Evolutionary conservation across 768 basidiomycete species (phyloP), one percentile per base, ranked within the genome.

Genomic region (Lactifluus hygrophoroides): DNA sequence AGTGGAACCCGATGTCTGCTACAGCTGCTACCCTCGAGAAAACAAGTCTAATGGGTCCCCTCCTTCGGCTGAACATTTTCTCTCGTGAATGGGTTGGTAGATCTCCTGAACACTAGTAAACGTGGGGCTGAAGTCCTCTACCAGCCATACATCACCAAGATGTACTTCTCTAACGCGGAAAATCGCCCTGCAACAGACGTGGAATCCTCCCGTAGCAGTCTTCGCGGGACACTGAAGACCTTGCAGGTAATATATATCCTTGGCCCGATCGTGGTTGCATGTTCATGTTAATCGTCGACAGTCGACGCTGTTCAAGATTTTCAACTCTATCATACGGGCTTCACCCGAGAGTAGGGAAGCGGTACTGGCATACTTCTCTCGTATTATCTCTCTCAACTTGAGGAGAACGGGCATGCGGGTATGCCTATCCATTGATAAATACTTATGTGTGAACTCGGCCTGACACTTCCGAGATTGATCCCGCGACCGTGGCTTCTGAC

Each of bases 341-440:
- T 88, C 87, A 0, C 72, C 90, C 0, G 82, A 83, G 49, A 76
- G 88, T 0, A 78, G 91, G 54, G 94, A 96, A 71, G 85, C 82
- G 3, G 87, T 94, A 7, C 71, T 99, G 42, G 77, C 82, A 56
- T 94, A 88, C 70, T 91, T 98, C 65, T 81, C 89, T 10, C 76
- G 80, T 3, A 83, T 85, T 5, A 72, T 94, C 34, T 76, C 78
- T 16, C 70, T 94, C 62, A 99, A 99, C 67, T 75, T 77, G 28
- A 94, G 83, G 69, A 83, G 96, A 51, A 83, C 90, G 3, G 96
- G 94, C n/a, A 88, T 92, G 82, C 88, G 92, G 75, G 89, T 86
- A 56, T 43, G 73, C 65, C 2, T 34, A n/a, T 37, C 27, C 4
- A 34, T 37, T 54, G 28, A 37, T 27, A 19, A 28, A 35, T 27